A percentile compares a stretch with the other conserved stretches of the same genome.
These are phyloP conservation scores for Tilletia walkeri DNA, from an alignment of 1,284 basidiomycete species.

Conservation along the genomic window DNA sequence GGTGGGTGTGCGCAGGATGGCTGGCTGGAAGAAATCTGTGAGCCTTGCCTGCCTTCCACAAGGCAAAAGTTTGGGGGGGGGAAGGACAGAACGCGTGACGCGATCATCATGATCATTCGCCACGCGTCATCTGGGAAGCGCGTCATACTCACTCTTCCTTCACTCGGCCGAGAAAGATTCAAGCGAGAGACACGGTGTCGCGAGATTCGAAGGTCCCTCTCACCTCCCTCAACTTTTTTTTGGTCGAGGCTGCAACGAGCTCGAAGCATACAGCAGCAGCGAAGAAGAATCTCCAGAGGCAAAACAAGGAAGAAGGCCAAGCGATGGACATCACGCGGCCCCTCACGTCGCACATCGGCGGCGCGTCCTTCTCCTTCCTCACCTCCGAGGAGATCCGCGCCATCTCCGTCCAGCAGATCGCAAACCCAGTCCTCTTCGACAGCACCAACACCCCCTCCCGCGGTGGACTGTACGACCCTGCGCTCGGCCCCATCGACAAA, in stretches of 20 bases:
- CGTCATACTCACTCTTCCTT: not conserved
- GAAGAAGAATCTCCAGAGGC: not conserved
- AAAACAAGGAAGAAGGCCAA: not conserved
- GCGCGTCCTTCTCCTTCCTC: conserved; percentile 92
- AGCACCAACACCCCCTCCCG: conserved; percentile 86
- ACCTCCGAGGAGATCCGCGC: conserved; percentile 83
- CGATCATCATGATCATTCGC: too few species aligned
- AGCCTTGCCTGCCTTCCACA: too few species aligned
- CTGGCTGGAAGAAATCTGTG: too few species aligned
- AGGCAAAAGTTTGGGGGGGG: too few species aligned
- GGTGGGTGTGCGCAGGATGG: too few species aligned
- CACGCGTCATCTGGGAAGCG: not conserved
- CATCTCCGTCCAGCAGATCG: conserved; percentile 94
- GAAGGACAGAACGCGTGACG: too few species aligned
- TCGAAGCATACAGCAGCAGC: not conserved
- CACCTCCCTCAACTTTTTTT: too few species aligned
- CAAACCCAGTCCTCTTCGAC: conserved; percentile 89
- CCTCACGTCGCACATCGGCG: conserved; percentile 76
- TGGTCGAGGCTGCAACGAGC: not conserved
- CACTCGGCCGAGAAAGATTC: not conserved
- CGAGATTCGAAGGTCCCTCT: not conserved
- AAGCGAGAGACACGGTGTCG: not conserved
- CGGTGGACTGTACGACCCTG: conserved; percentile 92
- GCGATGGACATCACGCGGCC: conserved; percentile 90
- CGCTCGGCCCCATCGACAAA: conserved; percentile 82